Base-by-base conservation (phyloP, 1,284 basidiomycete species). In the Schizophyllum amplum region DNA sequence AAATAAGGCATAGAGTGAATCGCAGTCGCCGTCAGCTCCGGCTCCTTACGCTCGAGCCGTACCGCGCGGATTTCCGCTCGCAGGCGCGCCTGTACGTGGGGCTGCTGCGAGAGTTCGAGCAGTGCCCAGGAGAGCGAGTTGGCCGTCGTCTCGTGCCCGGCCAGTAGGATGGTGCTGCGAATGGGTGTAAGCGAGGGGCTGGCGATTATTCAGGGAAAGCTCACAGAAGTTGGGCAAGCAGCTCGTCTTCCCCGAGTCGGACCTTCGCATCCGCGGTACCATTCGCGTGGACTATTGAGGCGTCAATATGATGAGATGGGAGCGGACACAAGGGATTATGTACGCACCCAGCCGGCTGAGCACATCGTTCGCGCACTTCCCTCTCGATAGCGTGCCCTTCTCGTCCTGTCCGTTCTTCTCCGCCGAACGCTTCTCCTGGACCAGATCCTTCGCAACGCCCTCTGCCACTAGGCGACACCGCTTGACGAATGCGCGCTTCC, bases 61-160 rank as follows among this genome's bases (percentile, higher is more conserved):
- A 69, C 9, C 61, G 55, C 46, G 48, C 64, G 61, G 23, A 84
- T 75, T 64, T 86, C 83, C 5, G 67, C 65, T 4, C 82, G 75
- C 22, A 85, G 71, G 46, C 68, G 71, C 11, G 63, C 64, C 65
- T 84, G 82, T 3, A 77, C 63, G 2, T 74, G 71, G 0, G 72
- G 76, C 58, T 78, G 64, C 15, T 69, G 68, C 0, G 80, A 73
- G 20, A 84, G 71, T 62, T 80, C 76, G 33, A 72, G 67, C 2
- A 80, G 62, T 27, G 72, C 68, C 68, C 71, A 74, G 47, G 65
- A 63, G 21, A 74, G 59, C 15, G 65, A 69, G 51, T 65, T 73
- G 0, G 58, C 55, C 1, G 60, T 48, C 24, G 47, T 13, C 60
- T 84, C 81, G 57, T 84, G 77, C 0, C 84, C 74, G 17, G 75